Base-by-base conservation (phyloP, 192 early-diverging fungal species). In the Radiomyces spectabilis region DNA sequence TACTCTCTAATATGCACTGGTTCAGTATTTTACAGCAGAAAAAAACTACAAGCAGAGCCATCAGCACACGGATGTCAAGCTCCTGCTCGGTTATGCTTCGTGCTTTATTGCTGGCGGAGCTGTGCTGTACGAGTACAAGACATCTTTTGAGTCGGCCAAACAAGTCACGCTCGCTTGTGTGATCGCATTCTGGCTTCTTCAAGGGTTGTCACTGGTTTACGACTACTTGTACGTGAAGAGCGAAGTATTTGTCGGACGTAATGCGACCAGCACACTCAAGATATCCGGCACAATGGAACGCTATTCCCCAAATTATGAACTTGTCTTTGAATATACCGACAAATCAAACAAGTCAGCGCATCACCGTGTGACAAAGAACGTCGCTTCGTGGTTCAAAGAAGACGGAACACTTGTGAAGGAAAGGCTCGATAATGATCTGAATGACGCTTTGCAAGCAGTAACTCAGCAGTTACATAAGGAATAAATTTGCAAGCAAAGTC, bases 61-160 rank as follows among this genome's bases (percentile, higher is more conserved):
- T 66, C 80, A 71, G 21, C 93, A 93, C 63, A 83, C 84, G 4
- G 88, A 95, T 61, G 75, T 80, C 50, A 89, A 89, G 60, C 82
- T 95, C 3, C 48, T 86, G 10, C 71, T 95, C 12, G 93, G 93
- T 25, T 95, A 89, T 65, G 38, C 82, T 13, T 79, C 87, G 2
- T 81, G 82, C 49, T 47, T 77, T 1, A 85, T 91, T 69, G 89
- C 89, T 43, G 87, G 75, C 16, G 79, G 71, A 46, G 85, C 80
- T 45, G 80, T 81, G 55, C 76, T 72, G 46, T 83, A 86, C 60
- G 83, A 78, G 57, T 84, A 81, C 68, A 80, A 80, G 50, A 74
- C 77, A 29, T 75, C 78, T 25, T 86, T 89, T 49, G 63, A 79
- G 48, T 69, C 73, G 35, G 76, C 82, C 30, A 79, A 83, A 64